phyloP scores from a whole-genome alignment of 768 basidiomycete species.

The Strobilomyces dryophilus region DNA sequence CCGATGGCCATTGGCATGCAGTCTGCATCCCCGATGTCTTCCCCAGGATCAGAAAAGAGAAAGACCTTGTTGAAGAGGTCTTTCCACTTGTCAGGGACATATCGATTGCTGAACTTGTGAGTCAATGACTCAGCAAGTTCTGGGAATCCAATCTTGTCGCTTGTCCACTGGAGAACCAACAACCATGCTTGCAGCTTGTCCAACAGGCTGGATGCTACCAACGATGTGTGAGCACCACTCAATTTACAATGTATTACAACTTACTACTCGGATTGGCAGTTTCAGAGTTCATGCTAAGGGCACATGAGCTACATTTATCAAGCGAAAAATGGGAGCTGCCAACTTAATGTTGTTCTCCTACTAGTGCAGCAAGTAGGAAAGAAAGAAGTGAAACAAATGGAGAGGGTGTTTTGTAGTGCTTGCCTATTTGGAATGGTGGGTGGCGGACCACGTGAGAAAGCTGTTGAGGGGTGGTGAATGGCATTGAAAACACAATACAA shows the following conservation, averaged over 20 bases:
- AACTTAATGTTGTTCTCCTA: too few relatives aligned
- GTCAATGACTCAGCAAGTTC: background rate
- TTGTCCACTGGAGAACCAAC: background rate
- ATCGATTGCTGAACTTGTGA: background rate
- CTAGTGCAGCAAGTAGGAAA: background rate
- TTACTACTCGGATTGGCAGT: background rate
- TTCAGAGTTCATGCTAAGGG: background rate
- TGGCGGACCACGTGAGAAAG: too few relatives aligned
- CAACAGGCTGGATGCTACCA: background rate
- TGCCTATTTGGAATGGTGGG: background rate
- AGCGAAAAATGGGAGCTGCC: background rate
- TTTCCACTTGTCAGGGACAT: background rate
- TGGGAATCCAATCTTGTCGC: background rate
- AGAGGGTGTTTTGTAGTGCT: background rate
- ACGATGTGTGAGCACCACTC: background rate
- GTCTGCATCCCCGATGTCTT: background rate
- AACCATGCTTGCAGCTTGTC: background rate
- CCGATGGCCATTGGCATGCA: background rate
- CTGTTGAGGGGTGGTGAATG: too few relatives aligned
- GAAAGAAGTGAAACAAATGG: background rate
- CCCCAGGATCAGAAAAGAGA: background rate
- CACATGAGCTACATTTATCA: background rate
- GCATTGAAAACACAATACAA: too few relatives aligned
- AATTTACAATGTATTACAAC: background rate
- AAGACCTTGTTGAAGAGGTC: background rate